Percentiles rank a stretch among this genome's conserved stretches.
These are phyloP conservation scores for Penicillium decumbens DNA, from an alignment of 2,329 filamentous ascomycete genomes.

Conservation along the genomic window DNA sequence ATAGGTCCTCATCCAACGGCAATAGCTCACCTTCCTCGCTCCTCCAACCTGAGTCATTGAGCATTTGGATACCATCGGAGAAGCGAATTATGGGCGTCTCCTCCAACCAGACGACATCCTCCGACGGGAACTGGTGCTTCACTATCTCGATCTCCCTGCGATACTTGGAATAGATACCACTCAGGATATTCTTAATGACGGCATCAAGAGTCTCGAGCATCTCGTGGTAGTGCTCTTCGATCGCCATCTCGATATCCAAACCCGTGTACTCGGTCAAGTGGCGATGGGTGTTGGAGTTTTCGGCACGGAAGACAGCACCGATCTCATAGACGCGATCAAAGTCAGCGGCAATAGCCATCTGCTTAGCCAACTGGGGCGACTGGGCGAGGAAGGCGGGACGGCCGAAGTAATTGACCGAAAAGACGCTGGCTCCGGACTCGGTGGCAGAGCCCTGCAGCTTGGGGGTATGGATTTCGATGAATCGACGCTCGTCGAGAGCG, in stretches of 20 bases:
- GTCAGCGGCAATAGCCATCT: slow-evolving; percentile 86
- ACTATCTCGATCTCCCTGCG: slow-evolving; percentile 71
- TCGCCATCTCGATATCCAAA: slow-evolving; percentile 86
- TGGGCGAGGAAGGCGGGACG: slow-evolving; percentile 83
- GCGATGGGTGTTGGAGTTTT: slow-evolving; percentile 92
- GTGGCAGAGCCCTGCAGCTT: slow-evolving; percentile 87
- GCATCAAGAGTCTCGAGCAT: slow-evolving; percentile 72
- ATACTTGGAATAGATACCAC: slow-evolving; percentile 64
- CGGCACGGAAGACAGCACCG: slow-evolving; percentile 84
- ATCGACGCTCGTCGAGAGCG: slow-evolving; percentile 68
- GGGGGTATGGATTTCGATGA: slow-evolving; percentile 90
- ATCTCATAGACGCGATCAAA: slow-evolving; percentile 87
- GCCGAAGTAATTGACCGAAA: slow-evolving; percentile 87
- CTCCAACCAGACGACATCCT: slow-evolving; percentile 81
- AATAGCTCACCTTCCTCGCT: slow-evolving; percentile 71
- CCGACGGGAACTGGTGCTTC: slow-evolving; percentile 78
- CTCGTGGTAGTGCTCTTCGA: slow-evolving; percentile 85
- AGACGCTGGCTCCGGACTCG: slow-evolving; percentile 86
- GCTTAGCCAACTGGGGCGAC: slow-evolving; percentile 86
- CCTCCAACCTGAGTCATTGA: slow-evolving; percentile 71
- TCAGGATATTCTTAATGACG: slow-evolving; percentile 75
- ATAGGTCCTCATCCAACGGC: slow-evolving; percentile 71
- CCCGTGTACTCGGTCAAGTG: slow-evolving; percentile 94
- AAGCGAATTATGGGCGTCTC: slow-evolving; percentile 79
- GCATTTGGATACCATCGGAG: slow-evolving; percentile 70